Percentiles rank a stretch among this genome's conserved stretches.
Conservation (phyloP, 495 filamentous ascomycete genomes). For the Entonaema liquescens region DNA sequence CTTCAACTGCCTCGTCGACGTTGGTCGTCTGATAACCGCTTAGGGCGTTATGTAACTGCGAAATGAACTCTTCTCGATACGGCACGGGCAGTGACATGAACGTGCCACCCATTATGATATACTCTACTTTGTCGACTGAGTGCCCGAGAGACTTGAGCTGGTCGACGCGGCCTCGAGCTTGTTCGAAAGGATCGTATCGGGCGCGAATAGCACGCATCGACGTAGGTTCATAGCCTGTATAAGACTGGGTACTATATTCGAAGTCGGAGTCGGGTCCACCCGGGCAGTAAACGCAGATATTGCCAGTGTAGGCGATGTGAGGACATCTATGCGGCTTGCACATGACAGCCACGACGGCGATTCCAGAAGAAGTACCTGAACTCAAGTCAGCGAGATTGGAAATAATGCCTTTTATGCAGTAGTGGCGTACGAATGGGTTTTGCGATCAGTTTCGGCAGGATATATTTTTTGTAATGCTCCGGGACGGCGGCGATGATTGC, state of each 20-base stretch:
- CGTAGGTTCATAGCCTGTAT: conserved; percentile 97
- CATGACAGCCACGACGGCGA: conserved; percentile 99
- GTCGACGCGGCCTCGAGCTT: conserved; percentile 93
- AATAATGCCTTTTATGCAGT: not conserved
- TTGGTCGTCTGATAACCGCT: conserved; percentile 90
- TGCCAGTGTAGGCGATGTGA: conserved; percentile 96
- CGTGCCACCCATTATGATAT: conserved; percentile 99
- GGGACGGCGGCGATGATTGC: conserved; percentile 97
- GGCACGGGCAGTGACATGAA: conserved; percentile 94
- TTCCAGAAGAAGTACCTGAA: conserved; percentile 87
- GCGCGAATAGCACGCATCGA: conserved; percentile 98
- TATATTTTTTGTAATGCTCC: conserved; percentile 99
- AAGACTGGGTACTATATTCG: conserved; percentile 98
- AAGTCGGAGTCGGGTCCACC: conserved; percentile 98
- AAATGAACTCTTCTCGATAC: conserved; percentile 92
- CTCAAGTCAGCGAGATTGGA: conserved; percentile 30
- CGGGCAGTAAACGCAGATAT: conserved; percentile 98
- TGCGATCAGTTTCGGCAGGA: conserved; percentile 91
- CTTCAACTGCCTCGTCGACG: conserved; percentile 93
- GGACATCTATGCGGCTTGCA: conserved; percentile 98
- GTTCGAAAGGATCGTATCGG: conserved; percentile 97
- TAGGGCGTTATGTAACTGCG: conserved; percentile 94
- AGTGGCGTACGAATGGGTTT: conserved; percentile 84
- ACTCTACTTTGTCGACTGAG: conserved; percentile 98
- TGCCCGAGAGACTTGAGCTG: conserved; percentile 95